A percentile compares a stretch with the other conserved stretches of the same genome.
Evolutionary conservation across 495 filamentous ascomycete species (phyloP).

Genomic region (Hyaloscypha variabilis): DNA sequence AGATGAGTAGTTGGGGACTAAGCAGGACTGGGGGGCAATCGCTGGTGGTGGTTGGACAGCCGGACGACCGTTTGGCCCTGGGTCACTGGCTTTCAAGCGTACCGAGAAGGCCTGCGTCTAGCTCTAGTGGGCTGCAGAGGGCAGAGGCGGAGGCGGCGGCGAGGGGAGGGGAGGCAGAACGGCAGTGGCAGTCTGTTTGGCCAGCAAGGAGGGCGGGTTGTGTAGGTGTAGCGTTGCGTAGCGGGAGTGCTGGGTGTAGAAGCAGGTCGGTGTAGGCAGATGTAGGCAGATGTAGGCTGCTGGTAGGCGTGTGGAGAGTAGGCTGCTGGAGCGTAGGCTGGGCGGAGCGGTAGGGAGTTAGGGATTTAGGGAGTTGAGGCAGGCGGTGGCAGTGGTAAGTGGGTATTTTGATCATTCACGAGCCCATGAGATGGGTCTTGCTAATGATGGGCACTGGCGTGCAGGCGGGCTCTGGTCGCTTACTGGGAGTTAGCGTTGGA

Average conservation of each 20-base stretch:
- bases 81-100: constrained; percentile 18
- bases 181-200: not conserved
- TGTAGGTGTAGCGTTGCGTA: constrained; percentile 6
- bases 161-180: not conserved
- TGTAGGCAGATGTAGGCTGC: not conserved
- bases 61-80: constrained; percentile 20
- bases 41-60: constrained; percentile 23
- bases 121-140: not conserved
- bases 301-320: too few species aligned
- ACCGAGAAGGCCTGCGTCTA: not conserved
- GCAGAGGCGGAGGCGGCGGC: not conserved
- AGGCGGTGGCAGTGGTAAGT: constrained; percentile 13
- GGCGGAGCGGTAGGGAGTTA: not conserved
- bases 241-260: not conserved
- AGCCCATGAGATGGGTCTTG: constrained; percentile 26
- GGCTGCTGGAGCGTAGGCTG: not conserved
- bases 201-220: not conserved
- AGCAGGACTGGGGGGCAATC: constrained; percentile 19
- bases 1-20: constrained; percentile 33
- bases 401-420: constrained; percentile 22
- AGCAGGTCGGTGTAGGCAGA: not conserved
- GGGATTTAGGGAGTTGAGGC: too few species aligned
- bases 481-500: constrained; percentile 13
- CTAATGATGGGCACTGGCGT: not conserved
- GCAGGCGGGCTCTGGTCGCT: constrained; percentile 8